Evolutionary conservation across 495 filamentous ascomycete species (phyloP).

Genomic region (Neurospora sp.): DNA sequence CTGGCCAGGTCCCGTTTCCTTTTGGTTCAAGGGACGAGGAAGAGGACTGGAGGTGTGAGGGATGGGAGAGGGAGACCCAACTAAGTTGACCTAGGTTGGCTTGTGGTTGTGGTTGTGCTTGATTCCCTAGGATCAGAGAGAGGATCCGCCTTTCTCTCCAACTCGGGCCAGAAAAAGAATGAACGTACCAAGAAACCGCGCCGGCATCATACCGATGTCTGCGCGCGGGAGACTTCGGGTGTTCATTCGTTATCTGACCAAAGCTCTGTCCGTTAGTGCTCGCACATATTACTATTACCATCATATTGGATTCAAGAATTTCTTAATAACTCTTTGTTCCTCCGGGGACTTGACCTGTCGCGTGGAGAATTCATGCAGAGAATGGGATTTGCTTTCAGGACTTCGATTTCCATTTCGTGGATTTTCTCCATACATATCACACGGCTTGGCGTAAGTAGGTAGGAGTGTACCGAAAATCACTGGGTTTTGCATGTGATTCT

Average conservation of each 20-base stretch:
- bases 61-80: neutral
- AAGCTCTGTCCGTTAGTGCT: neutral
- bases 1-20: constrained; percentile 1
- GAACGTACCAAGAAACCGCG: neutral
- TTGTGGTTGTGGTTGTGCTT: neutral
- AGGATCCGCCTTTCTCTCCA: neutral
- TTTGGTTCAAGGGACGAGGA: neutral
- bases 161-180: neutral
- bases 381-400: neutral
- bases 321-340: neutral
- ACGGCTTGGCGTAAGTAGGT: neutral
- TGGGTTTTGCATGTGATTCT: neutral
- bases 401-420: neutral
- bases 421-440: neutral
- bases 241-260: neutral
- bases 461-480: neutral
- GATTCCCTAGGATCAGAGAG: neutral
- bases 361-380: neutral
- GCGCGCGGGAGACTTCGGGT: neutral
- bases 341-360: neutral
- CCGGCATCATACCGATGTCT: neutral
- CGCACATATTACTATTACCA: neutral
- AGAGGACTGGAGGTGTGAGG: neutral
- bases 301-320: constrained; percentile 7
- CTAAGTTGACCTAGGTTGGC: neutral